Evolutionary conservation across 345 rosid species (phyloP), one percentile per base, ranked within the genome.

Genomic region (Rhodamnia rubescens): DNA sequence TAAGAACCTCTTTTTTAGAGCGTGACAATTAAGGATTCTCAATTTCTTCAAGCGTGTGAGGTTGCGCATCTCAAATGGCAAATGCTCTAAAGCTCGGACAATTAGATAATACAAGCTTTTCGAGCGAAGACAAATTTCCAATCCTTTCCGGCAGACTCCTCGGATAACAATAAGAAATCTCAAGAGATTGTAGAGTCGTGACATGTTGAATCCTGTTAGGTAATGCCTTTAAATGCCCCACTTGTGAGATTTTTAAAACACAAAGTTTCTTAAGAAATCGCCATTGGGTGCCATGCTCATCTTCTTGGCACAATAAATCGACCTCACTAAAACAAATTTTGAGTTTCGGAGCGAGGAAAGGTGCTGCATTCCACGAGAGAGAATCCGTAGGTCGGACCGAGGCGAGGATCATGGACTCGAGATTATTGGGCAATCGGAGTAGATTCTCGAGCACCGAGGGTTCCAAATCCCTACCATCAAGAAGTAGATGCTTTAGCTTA

Each of bases 31-130:
- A n/a, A 0, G 0, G 1, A n/a, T n/a, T n/a, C 8, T 12, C 18
- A 1, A 3, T n/a, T 58, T 8, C 32, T n/a, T 58, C 8, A 58
- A 58, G 4, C 4, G 8, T 12, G 32, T 11, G 18, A n/a, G 18
- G 36, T n/a, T 58, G 9, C 2, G 0, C 4, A 0, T 58, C 0
- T 13, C 18, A 1, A 1, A n/a, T 58, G 3, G 1, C 6, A 58
- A 2, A 12, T 0, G 0, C 8, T 1, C 2, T 12, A n/a, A 58
- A 0, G 0, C n/a, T 1, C 5, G 0, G 0, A 11, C 69, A n/a
- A 0, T 12, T 0, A n/a, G 0, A 12, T 58, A 58, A 0, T 58
- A 2, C 16, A 10, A 13, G 9, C 69, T n/a, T 0, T 58, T 58
- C 69, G 0, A n/a, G 36, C 0, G 2, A 0, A 12, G 36, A 58